Evolutionary conservation across 208 protist species (phyloP), one percentile per base, ranked within the genome.

Genomic region (Blechomonas ayalai): DNA sequence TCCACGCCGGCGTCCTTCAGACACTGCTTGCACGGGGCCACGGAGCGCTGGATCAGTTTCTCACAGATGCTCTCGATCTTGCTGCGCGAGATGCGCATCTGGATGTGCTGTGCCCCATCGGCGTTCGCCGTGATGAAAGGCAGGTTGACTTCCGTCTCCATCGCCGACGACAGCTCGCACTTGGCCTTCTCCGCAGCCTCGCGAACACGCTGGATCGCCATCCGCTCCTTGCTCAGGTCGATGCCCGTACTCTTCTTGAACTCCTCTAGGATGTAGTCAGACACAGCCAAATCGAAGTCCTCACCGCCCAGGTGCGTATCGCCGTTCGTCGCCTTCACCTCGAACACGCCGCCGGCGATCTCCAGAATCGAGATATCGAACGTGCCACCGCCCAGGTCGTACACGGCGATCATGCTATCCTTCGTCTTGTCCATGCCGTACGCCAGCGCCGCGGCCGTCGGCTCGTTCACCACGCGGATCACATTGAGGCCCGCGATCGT

Each of bases 291-390:
- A 65, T 99, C 98, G 57, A 99, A 99, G 80, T 99, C 98, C 73
- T 99, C 97, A 31, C 97, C 98, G 38, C 97, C 98, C 8, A 99
- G 83, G 67, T 97, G 96, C 13, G 97, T 99, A 74, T 99, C 97
- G 40, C 97, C 97, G 67, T 98, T 98, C 29, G 97, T 99, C 43
- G 82, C 68, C 52, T 91, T 78, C 12, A 98, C 97, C 71, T 99
- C 97, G 64, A 99, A 99, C 4, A 99, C 93, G 50, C 97, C 97
- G 25, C 75, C 76, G 26, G 66, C 73, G 52, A 99, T 95, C 56
- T 97, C 82, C 0, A 99, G 75, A 44, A 99, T 90, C 5, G 96
- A 98, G 49, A 99, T 81, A 84, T 99, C 98, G 74, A 99, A 99
- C 95, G 94, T 70, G 77, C 97, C 16, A 94, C 92, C 52, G 73